A percentile compares a stretch with the other conserved stretches of the same genome.
Evolutionary conservation across 257 asterid genomes (phyloP).

Genomic region (Linderniella brevidens): DNA sequence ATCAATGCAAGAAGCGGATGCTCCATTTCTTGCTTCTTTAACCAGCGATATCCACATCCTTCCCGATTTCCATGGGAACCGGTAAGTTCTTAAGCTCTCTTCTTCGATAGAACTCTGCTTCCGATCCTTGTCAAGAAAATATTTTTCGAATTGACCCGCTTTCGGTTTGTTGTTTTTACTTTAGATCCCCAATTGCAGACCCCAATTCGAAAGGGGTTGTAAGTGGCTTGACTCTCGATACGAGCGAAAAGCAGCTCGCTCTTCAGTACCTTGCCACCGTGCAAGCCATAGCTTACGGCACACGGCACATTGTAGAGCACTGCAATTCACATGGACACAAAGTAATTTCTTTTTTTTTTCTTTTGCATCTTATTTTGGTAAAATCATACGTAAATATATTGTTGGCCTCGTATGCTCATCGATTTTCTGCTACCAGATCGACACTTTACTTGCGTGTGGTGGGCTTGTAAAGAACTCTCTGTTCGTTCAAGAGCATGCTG

Average conservation of each 20-base stretch:
- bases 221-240: conserved; percentile 74
- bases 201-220: conserved; percentile 77
- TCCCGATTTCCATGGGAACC: conserved; percentile 97
- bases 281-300: conserved; percentile 89
- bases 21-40: conserved; percentile 68
- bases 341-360: conserved; percentile 22
- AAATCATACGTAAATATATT: not conserved
- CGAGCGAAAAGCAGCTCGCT: conserved; percentile 80
- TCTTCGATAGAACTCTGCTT: conserved; percentile 1
- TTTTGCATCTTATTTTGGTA: conserved; percentile 1
- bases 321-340: conserved; percentile 89
- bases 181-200: conserved; percentile 95
- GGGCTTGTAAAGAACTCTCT: conserved; percentile 73
- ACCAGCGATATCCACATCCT: conserved; percentile 67
- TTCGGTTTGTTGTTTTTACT: conserved; percentile 18
- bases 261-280: conserved; percentile 76
- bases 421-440: conserved; percentile 37
- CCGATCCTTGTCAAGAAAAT: not conserved
- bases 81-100: conserved; percentile 23
- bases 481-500: conserved; percentile 88
- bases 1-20: conserved; percentile 33
- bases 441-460: conserved; percentile 88
- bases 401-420: not conserved
- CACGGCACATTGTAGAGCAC: conserved; percentile 88
- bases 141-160: conserved; percentile 9